Base-by-base conservation (phyloP, 2,329 filamentous ascomycete species). In the Colletotrichum sp. region DNA sequence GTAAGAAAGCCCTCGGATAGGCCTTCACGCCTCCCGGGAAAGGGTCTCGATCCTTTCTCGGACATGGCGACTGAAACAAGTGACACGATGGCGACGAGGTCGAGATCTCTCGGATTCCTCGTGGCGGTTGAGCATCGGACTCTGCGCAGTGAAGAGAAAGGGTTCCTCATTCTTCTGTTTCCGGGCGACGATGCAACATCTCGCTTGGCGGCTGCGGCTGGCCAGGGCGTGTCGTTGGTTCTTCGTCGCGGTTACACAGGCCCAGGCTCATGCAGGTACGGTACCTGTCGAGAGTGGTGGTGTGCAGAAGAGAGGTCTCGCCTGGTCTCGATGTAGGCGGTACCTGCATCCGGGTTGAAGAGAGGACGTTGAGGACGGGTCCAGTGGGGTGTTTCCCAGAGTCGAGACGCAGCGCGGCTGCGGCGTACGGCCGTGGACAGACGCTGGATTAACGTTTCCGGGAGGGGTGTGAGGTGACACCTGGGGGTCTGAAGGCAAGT, bases 381-480 rank as follows among this genome's bases (percentile, higher is more conserved):
- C 55, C 34, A 13, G 39, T 43, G 32, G 73, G 55, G 63, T 6
- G 18, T 26, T 30, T 18, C 24, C 26, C 24, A 57, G 24, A 24
- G 73, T 59, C 63, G 73, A 72, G 73, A 75, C 57, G 55, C 26
- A 68, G 64, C 63, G 57, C 73, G 73, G 73, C 69, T 68, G 63
- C n/a, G 69, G 57, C 63, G 55, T 71, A 63, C 36, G 34, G 55
- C 55, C 36, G 67, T 52, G 12, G 57, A 15, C 18, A 34, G 24
- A 71, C 28, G 59, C 32, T 75, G 71, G 18, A 71, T 16, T 48
- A 64, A 71, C 68, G 59, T 21, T 71, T 71, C 30, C 68, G 68
- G 68, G 43, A 71, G 28, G 55, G 34, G 30, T 36, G 60, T 52
- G 18, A 21, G 24, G 32, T 32, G 60, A 67, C 52, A 61, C 24